Evolutionary conservation across 768 basidiomycete species (phyloP), one percentile per base, ranked within the genome.

Genomic region (Leucosporidium scottii): DNA sequence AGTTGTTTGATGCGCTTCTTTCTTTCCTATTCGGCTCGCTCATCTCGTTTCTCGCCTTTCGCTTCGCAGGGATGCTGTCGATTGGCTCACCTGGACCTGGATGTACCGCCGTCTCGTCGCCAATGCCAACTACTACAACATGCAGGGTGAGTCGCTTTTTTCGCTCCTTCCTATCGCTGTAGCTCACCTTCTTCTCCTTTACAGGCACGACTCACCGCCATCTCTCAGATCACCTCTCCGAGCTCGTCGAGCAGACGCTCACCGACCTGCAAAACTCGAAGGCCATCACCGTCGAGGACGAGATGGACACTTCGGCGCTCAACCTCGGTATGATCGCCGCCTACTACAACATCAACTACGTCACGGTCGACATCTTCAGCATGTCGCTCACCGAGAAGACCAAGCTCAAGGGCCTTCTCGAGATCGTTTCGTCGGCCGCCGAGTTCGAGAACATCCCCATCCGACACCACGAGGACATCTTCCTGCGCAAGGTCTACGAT

Each of bases 271-370:
- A 92, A 64, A 88, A 89, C 72, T 94, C 93, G 17, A 96, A 97
- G 78, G 97, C 93, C 74, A 97, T 98, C 73, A 77, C 88, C 13
- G 89, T 99, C 56, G 91, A 81, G 65, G 78, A 78, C 68, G 75
- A 76, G 68, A 74, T 76, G 75, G 75, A 76, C 64, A 76, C 78
- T 4, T 72, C 78, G 25, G 86, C 93, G 2, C 85, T 97, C 74
- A 99, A 98, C 79, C 81, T 98, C 48, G 96, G 96, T 65, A 96
- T 97, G 93, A 98, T 99, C 74, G 96, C 93, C 0, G 92, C 93
- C 0, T 93, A 92, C 80, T 94, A 92, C 78, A 91, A 92, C 75
- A 93, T 93, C 51, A 92, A 90, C 64, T 89, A 72, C 77, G 87
- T 81, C 50, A 71, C 65, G 28, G 91, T 98, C 61, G 96, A 98